Evolutionary conservation across 352 stramenopile species (phyloP).

Genomic region (Phytophthora pistaciae): DNA sequence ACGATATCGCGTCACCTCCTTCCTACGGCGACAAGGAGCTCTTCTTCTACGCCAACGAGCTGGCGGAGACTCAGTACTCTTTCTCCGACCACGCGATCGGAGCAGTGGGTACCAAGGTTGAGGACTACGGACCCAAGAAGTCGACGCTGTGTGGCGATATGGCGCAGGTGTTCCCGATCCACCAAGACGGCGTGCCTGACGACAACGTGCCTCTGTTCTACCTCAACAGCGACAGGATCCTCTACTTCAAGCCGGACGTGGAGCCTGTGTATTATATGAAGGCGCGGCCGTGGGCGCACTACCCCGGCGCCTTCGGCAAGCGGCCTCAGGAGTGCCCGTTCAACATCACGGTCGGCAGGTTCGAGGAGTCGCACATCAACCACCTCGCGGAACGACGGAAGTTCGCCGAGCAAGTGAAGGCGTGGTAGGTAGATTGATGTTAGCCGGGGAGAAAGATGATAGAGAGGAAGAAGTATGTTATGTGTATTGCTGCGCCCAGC

Average conservation of each 20-base stretch:
- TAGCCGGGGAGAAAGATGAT: slow-evolving; percentile 2
- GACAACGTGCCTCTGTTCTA: slow-evolving; percentile 48
- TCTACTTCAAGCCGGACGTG: slow-evolving; percentile 41
- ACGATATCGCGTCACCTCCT: slow-evolving; percentile 34
- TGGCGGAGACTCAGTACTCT: slow-evolving; percentile 52
- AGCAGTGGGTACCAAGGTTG: slow-evolving; percentile 44
- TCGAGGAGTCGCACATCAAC: slow-evolving; percentile 39
- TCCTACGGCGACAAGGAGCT: slow-evolving; percentile 63
- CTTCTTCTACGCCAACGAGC: slow-evolving; percentile 50
- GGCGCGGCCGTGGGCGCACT: slow-evolving; percentile 43
- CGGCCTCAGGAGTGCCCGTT: slow-evolving; percentile 55
- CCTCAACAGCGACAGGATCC: slow-evolving; percentile 66
- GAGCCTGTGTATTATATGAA: slow-evolving; percentile 53
- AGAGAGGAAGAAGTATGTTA: slow-evolving; percentile 1
- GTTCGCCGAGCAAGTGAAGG: slow-evolving; percentile 40
- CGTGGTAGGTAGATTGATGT: slow-evolving; percentile 22
- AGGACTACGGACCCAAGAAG: slow-evolving; percentile 34
- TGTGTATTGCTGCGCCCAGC: not conserved
- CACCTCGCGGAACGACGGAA: slow-evolving; percentile 45
- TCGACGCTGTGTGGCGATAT: slow-evolving; percentile 57
- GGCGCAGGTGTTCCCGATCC: slow-evolving; percentile 58
- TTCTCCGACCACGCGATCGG: slow-evolving; percentile 56
- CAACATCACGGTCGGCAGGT: slow-evolving; percentile 41
- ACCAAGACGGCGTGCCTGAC: slow-evolving; percentile 23
- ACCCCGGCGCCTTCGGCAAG: slow-evolving; percentile 46